These are phyloP conservation scores for Myotisia sp. DNA, from an alignment of 2,329 filamentous ascomycete species.

Conservation along the genomic window DNA sequence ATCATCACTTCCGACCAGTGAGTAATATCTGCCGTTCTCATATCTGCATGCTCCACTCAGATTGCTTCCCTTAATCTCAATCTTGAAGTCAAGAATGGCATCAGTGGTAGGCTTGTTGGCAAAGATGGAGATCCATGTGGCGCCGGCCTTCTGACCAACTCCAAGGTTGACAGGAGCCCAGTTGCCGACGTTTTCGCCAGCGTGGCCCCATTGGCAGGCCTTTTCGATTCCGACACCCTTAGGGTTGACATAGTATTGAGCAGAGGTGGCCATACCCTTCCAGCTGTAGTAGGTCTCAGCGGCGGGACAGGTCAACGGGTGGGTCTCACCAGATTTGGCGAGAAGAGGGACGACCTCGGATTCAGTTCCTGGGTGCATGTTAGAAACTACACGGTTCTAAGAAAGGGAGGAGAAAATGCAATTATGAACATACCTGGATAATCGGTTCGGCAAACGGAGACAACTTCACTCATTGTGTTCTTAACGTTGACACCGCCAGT, in stretches of 20 bases:
- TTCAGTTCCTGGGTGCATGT: conserved; percentile 46
- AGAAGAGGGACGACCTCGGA: conserved; percentile 67
- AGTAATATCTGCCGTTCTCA: conserved; percentile 48
- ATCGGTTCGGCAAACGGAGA: conserved; percentile 81
- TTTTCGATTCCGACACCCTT: conserved; percentile 51
- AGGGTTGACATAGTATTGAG: conserved; percentile 95
- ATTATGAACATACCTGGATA: conserved; percentile 66
- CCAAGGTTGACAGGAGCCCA: conserved; percentile 78
- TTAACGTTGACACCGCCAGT: conserved; percentile 55
- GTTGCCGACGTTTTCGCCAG: conserved; percentile 53
- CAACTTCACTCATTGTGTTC: conserved; percentile 55
- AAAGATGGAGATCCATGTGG: conserved; percentile 71
- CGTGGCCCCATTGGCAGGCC: conserved; percentile 62
- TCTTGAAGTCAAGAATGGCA: conserved; percentile 59
- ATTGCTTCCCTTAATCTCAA: conserved; percentile 57
- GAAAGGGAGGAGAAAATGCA: neutral
- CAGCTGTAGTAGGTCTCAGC: conserved; percentile 62
- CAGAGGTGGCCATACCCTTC: conserved; percentile 60
- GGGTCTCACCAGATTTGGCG: conserved; percentile 43
- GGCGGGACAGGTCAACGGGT: conserved; percentile 61
- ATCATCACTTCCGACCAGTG: conserved; percentile 33
- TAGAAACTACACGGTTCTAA: neutral
- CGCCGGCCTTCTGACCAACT: conserved; percentile 50
- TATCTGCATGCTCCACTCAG: conserved; percentile 50
- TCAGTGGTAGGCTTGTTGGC: conserved; percentile 63